Evolutionary conservation across 257 asterid genomes (phyloP).

Genomic region (Apocynum venetum): DNA sequence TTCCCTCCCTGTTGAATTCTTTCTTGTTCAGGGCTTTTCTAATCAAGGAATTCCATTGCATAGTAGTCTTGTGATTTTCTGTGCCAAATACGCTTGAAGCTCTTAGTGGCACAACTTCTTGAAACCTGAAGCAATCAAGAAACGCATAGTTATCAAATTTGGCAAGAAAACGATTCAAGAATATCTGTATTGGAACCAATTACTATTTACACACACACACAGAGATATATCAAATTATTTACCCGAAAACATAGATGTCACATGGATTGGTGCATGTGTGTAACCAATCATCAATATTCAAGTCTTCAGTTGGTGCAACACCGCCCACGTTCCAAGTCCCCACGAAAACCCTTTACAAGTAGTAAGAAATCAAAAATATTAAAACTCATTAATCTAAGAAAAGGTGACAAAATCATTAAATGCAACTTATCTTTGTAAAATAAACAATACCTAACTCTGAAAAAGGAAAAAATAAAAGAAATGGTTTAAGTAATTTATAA

Average conservation of each 20-base stretch:
- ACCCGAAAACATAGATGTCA: slow-evolving; percentile 43
- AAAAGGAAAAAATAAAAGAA: no score
- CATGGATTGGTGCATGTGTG: slow-evolving; percentile 24
- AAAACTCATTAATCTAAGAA: background rate
- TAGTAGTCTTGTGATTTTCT: slow-evolving; percentile 31
- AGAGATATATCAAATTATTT: background rate
- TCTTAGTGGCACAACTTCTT: slow-evolving; percentile 64
- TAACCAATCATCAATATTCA: slow-evolving; percentile 35
- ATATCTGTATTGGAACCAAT: no score
- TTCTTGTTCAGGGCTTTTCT: slow-evolving; percentile 37
- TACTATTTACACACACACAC: no score
- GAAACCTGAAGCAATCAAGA: slow-evolving; percentile 34
- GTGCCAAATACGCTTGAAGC: slow-evolving; percentile 45
- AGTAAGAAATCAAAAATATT: background rate
- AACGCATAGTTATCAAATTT: no score
- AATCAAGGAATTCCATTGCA: slow-evolving; percentile 55
- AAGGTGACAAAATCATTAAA: background rate
- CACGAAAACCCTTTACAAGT: slow-evolving; percentile 32
- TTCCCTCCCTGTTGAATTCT: background rate
- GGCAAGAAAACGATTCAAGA: no score
- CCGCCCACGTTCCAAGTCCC: slow-evolving; percentile 53
- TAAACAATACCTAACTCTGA: background rate
- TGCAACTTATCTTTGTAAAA: background rate
- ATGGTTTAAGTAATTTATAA: background rate
- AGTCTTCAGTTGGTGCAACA: slow-evolving; percentile 32